These are phyloP conservation scores for Citrus reticulata DNA, from an alignment of 345 rosid genomes.

Conservation along the genomic window DNA sequence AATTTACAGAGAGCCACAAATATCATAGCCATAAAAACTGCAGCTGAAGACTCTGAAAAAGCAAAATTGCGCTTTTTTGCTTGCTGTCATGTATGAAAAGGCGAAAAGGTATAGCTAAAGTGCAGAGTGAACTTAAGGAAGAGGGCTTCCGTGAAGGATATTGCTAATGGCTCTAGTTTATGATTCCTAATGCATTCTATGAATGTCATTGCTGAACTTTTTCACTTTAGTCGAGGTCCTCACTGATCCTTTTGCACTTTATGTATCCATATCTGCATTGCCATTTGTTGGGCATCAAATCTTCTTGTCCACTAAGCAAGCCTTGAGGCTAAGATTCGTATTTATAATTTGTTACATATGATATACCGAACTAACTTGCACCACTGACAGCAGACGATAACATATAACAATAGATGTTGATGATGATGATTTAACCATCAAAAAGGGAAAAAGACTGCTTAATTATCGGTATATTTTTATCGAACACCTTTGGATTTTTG, in stretches of 20 bases:
- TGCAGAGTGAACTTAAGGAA: not conserved
- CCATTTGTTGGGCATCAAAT: constrained; percentile 16
- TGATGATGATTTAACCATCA: not conserved
- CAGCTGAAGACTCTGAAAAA: not conserved
- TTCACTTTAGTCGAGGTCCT: constrained; percentile 19
- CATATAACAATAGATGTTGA: not conserved
- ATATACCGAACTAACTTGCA: not conserved
- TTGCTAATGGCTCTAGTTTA: constrained; percentile 12
- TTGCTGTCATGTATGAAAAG: constrained; percentile 2
- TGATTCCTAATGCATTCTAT: constrained; percentile 12
- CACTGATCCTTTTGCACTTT: not conserved
- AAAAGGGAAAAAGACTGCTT: not conserved
- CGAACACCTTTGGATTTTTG: not conserved
- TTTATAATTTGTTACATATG: not conserved
- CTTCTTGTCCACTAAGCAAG: constrained; percentile 10
- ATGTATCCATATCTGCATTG: constrained; percentile 17
- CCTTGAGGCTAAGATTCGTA: constrained; percentile 11
- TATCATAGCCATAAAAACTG: not conserved
- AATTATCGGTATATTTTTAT: not conserved
- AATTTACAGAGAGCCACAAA: not conserved
- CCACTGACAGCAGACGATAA: not conserved
- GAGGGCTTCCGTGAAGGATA: constrained; percentile 1
- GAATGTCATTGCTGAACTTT: constrained; percentile 16
- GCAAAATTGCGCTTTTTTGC: constrained; percentile 13
- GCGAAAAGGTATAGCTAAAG: not conserved